These are phyloP conservation scores for Colletotrichum australisinense DNA, from an alignment of 2,329 filamentous ascomycete species.

Conservation along the genomic window DNA sequence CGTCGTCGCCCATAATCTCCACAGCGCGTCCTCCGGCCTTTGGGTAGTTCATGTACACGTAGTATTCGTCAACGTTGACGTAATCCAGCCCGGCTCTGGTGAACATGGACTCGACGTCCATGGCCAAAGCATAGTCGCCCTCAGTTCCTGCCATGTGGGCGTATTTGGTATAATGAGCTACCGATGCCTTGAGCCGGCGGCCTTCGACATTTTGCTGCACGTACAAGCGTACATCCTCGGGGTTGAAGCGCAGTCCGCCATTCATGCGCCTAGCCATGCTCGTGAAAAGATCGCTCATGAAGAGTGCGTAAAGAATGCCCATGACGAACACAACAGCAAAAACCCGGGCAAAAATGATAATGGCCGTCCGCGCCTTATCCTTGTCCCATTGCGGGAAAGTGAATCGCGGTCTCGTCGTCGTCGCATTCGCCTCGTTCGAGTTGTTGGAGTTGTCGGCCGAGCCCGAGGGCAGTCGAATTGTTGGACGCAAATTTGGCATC, in stretches of 20 bases:
- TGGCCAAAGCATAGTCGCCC: slow-evolving; percentile 86
- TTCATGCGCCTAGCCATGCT: slow-evolving; percentile 71
- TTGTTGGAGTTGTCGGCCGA: slow-evolving; percentile 41
- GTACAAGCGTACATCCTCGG: slow-evolving; percentile 82
- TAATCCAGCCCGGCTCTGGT: slow-evolving; percentile 77
- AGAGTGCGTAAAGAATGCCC: slow-evolving; percentile 83
- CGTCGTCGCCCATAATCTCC: slow-evolving; percentile 79
- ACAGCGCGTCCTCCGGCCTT: slow-evolving; percentile 80
- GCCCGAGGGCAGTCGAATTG: slow-evolving; percentile 59
- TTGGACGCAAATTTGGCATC: slow-evolving; percentile 59
- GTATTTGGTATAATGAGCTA: slow-evolving; percentile 83
- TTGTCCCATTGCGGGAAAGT: slow-evolving; percentile 27
- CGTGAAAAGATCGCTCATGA: slow-evolving; percentile 86
- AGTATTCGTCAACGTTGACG: slow-evolving; percentile 81
- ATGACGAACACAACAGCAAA: slow-evolving; percentile 81
- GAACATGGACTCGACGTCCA: slow-evolving; percentile 87
- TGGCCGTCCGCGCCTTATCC: slow-evolving; percentile 44
- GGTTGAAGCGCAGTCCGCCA: slow-evolving; percentile 79
- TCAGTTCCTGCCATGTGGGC: slow-evolving; percentile 95
- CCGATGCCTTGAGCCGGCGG: slow-evolving; percentile 75
- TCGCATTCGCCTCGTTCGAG: slow-evolving; percentile 39
- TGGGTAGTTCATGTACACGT: slow-evolving; percentile 94
- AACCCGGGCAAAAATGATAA: slow-evolving; percentile 77
- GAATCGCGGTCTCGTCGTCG: slow-evolving; percentile 38
- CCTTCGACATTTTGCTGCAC: slow-evolving; percentile 80